Evolutionary conservation across 441 rosid species (phyloP).

Genomic region (Pelargonium fulgidum): DNA sequence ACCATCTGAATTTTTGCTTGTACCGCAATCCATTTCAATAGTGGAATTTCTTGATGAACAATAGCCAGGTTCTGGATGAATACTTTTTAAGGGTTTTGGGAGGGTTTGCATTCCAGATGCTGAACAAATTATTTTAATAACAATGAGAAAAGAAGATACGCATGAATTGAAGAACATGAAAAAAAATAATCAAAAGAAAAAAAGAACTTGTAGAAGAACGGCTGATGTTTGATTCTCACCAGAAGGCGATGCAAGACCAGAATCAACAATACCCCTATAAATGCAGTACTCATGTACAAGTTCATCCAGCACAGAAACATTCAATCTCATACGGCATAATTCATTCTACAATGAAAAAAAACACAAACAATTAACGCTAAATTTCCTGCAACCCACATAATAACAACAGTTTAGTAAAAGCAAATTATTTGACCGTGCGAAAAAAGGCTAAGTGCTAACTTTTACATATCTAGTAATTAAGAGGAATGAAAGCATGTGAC

Average conservation of each 20-base stretch:
- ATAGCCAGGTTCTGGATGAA: conserved; percentile 35
- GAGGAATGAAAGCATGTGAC: neutral
- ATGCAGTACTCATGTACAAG: conserved; percentile 85
- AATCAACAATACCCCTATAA: conserved; percentile 75
- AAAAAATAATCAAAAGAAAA: conserved; percentile 2
- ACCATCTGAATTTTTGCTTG: conserved; percentile 45
- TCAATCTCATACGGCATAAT: conserved; percentile 73
- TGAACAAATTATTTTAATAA: neutral
- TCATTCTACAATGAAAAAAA: conserved; percentile 62
- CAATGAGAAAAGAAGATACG: neutral
- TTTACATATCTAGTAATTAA: neutral
- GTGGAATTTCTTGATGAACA: conserved; percentile 44
- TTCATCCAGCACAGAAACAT: conserved; percentile 65
- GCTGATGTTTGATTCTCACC: conserved; percentile 30
- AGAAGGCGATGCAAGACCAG: conserved; percentile 38
- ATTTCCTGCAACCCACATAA: neutral
- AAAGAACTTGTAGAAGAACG: conserved; percentile 14
- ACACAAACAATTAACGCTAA: conserved; percentile 14
- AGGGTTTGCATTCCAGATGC: conserved; percentile 35
- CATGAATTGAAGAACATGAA: neutral
- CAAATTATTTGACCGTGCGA: neutral
- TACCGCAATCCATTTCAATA: conserved; percentile 43
- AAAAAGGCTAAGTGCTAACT: neutral
- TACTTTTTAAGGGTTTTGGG: conserved; percentile 32
- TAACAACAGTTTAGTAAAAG: neutral